phyloP scores from a whole-genome alignment of 345 rosid species.

The Kernera saxatilis region DNA sequence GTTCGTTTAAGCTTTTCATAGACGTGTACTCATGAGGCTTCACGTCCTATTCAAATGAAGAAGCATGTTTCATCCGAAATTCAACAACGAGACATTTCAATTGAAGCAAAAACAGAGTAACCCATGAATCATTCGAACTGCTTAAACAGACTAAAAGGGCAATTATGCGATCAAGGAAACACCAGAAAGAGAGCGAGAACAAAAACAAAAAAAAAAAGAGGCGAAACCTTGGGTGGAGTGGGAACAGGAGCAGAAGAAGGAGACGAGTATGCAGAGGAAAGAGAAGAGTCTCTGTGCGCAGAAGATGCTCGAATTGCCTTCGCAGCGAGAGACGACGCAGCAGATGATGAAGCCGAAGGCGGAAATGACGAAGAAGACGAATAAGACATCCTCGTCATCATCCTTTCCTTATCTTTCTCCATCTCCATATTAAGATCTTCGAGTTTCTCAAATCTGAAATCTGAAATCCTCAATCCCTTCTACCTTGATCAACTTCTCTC shows the following conservation, averaged over 20 bases:
- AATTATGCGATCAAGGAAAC: neutral
- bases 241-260: slow-evolving; percentile 33
- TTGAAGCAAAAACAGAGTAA: neutral
- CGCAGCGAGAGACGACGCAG: slow-evolving; percentile 53
- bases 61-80: neutral
- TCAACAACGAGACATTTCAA: neutral
- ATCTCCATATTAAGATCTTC: slow-evolving; percentile 18
- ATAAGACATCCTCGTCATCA: slow-evolving; percentile 7
- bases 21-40: slow-evolving; percentile 42
- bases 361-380: slow-evolving; percentile 14
- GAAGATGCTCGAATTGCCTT: slow-evolving; percentile 86
- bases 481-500: neutral
- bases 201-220: neutral
- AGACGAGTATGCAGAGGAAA: slow-evolving; percentile 60
- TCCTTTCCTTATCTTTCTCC: slow-evolving; percentile 1
- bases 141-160: neutral
- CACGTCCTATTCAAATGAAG: slow-evolving; percentile 34
- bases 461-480: neutral
- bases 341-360: slow-evolving; percentile 39
- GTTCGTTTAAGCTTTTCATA: slow-evolving; percentile 40
- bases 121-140: neutral
- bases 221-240: slow-evolving; percentile 23
- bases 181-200: neutral
- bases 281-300: slow-evolving; percentile 61
- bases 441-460: neutral